A percentile compares a stretch with the other conserved stretches of the same genome.
These are phyloP conservation scores for Hura crepitans DNA, from an alignment of 441 rosid genomes.

Conservation along the genomic window DNA sequence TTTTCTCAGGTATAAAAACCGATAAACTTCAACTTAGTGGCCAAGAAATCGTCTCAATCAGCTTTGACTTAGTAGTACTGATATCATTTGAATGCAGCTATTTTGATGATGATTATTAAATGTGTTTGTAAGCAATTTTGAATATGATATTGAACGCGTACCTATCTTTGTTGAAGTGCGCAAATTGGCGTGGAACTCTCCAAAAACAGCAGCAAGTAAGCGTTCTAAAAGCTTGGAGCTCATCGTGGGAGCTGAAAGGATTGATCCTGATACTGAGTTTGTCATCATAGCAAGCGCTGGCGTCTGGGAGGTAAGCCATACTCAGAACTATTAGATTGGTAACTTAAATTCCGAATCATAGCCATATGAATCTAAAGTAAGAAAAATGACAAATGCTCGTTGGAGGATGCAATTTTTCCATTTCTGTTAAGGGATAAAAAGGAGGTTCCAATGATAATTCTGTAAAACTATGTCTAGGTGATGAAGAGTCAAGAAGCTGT, in stretches of 20 bases:
- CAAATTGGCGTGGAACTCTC: constrained; percentile 37
- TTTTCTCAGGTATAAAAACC: constrained; percentile 52
- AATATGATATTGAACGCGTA: neutral
- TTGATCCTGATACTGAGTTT: constrained; percentile 53
- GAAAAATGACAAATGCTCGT: too few species aligned
- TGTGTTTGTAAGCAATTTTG: too few species aligned
- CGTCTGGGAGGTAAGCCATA: constrained; percentile 62
- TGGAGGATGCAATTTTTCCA: neutral
- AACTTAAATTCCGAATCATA: too few species aligned
- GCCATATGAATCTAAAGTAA: too few species aligned
- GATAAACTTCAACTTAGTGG: too few species aligned
- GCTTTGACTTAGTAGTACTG: too few species aligned
- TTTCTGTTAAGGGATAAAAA: neutral
- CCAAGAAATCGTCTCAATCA: too few species aligned
- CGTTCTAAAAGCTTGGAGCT: constrained; percentile 36
- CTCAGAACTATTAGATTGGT: too few species aligned
- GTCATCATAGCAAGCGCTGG: constrained; percentile 67
- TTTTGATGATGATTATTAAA: too few species aligned
- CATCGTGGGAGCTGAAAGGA: constrained; percentile 38
- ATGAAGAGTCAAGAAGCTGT: constrained; percentile 81
- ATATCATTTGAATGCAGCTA: too few species aligned
- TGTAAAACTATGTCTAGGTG: constrained; percentile 37
- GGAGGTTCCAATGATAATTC: neutral
- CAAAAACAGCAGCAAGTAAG: constrained; percentile 26
- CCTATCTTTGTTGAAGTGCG: constrained; percentile 20